phyloP scores from a whole-genome alignment of 805 yeast genomes.

The Alloascoidea hylecoeti region DNA sequence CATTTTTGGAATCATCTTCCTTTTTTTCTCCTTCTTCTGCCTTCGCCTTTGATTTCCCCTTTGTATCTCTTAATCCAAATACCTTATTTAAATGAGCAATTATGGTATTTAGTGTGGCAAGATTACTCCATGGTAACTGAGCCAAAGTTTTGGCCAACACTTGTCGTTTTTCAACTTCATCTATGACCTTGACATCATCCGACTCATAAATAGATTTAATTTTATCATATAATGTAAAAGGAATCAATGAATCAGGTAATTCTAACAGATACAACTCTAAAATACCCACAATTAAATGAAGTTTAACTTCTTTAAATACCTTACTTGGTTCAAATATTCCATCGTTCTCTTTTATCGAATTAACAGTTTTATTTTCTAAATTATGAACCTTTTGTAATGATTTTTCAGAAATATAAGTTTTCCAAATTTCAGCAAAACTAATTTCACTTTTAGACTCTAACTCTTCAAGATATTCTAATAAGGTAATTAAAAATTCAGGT shows the following conservation, averaged over 20 bases:
- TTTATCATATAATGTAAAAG: constrained; percentile 36
- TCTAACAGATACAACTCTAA: constrained; percentile 48
- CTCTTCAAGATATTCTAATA: neutral
- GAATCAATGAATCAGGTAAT: constrained; percentile 48
- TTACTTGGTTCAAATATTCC: constrained; percentile 4
- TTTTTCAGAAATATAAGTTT: neutral
- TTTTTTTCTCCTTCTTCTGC: constrained; percentile 13
- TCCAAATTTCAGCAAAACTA: constrained; percentile 18
- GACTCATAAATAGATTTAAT: constrained; percentile 35
- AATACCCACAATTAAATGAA: constrained; percentile 39
- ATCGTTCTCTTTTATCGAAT: neutral
- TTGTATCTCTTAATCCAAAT: constrained; percentile 27
- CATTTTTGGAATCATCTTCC: constrained; percentile 1
- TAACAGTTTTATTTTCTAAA: neutral
- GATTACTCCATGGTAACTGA: constrained; percentile 41
- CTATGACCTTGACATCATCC: constrained; percentile 19
- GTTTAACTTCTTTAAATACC: constrained; percentile 18
- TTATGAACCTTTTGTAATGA: neutral
- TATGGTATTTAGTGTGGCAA: constrained; percentile 54
- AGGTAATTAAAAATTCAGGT: constrained; percentile 16
- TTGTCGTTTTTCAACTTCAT: constrained; percentile 19
- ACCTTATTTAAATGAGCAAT: constrained; percentile 38
- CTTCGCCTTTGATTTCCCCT: constrained; percentile 27
- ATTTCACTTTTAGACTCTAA: constrained; percentile 37
- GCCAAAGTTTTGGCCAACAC: constrained; percentile 41